Evolutionary conservation across 164 flowering plant species (phyloP).

Genomic region (Aristolochia fimbriata): DNA sequence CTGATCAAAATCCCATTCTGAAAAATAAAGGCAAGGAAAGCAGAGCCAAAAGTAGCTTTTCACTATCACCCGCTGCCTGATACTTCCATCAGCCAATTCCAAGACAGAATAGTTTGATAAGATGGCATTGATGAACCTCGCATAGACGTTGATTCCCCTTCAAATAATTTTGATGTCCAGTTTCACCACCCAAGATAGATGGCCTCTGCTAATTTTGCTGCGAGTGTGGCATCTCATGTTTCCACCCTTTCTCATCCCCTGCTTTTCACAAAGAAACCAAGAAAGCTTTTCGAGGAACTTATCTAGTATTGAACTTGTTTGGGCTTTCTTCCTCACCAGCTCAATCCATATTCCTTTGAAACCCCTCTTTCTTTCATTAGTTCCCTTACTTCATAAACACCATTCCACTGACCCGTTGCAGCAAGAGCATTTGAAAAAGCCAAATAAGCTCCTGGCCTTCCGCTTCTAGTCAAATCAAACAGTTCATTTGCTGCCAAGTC

Average conservation of each 20-base stretch:
- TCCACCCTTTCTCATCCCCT: not conserved
- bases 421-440: constrained; percentile 81
- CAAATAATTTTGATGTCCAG: not conserved
- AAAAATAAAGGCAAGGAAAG: no score
- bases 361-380: constrained; percentile 66
- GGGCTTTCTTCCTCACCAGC: constrained; percentile 58
- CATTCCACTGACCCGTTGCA: constrained; percentile 73
- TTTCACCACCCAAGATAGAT: not conserved
- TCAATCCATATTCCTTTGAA: constrained; percentile 53
- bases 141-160: not conserved
- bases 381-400: constrained; percentile 59
- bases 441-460: constrained; percentile 75
- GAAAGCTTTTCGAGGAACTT: not conserved
- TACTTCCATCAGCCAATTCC: no score
- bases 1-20: no score
- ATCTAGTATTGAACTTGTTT: constrained; percentile 14
- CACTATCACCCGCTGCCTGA: no score
- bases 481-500: constrained; percentile 66
- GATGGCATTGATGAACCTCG: no score
- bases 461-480: constrained; percentile 41
- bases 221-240: not conserved
- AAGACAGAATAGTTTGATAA: no score
- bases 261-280: not conserved
- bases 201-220: not conserved
- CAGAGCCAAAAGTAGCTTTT: no score